phyloP scores from a whole-genome alignment of 2,329 filamentous ascomycete genomes.

The Aspergillus novofumigatus region DNA sequence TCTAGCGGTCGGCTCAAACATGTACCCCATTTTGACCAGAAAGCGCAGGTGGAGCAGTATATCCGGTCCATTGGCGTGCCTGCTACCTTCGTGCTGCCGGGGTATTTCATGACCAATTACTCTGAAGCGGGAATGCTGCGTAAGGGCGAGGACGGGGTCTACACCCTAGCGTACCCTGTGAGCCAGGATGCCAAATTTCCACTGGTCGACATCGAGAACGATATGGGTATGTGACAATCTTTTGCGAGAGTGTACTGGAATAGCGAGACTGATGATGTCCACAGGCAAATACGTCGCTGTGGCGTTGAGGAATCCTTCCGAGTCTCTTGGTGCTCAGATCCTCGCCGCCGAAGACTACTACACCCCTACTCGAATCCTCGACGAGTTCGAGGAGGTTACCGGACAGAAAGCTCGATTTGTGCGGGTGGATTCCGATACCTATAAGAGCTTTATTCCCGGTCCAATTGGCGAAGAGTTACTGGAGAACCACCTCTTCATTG shows the following conservation, averaged over 20 bases:
- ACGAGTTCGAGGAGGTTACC: conserved; percentile 36
- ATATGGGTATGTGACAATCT: conserved; percentile 13
- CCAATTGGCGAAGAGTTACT: conserved; percentile 43
- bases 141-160: conserved; percentile 22
- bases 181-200: conserved; percentile 35
- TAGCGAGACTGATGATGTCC: no score
- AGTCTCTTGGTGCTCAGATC: conserved; percentile 43
- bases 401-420: conserved; percentile 34
- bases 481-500: conserved; percentile 52
- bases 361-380: conserved; percentile 39
- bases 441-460: conserved; percentile 19
- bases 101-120: conserved; percentile 44
- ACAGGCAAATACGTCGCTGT: conserved; percentile 25
- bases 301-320: conserved; percentile 37
- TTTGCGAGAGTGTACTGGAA: no score
- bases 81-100: conserved; percentile 40
- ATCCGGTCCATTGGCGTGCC: conserved; percentile 30
- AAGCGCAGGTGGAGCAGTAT: conserved; percentile 37
- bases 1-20: conserved; percentile 32
- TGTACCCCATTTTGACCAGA: conserved; percentile 40
- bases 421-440: conserved; percentile 20
- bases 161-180: conserved; percentile 23
- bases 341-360: conserved; percentile 41
- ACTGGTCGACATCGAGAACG: conserved; percentile 39
- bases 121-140: conserved; percentile 17